Conservation (phyloP, 306 rosid genomes). For the Ochetophila trinervis region DNA sequence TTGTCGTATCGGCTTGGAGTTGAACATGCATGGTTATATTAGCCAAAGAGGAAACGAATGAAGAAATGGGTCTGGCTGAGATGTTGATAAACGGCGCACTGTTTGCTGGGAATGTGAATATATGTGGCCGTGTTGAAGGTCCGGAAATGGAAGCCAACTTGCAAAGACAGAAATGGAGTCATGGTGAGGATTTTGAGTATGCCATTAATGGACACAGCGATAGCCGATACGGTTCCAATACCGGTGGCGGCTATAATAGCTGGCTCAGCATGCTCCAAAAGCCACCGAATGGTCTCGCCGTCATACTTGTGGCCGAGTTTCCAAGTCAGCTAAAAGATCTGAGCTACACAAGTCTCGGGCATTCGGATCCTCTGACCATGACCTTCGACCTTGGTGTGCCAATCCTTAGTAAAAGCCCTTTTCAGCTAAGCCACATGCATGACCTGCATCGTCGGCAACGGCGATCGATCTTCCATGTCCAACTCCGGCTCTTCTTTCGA, state of each 20-base stretch:
- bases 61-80: conserved; percentile 48
- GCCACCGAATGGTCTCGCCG: conserved; percentile 90
- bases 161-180: conserved; percentile 38
- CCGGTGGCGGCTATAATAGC: conserved; percentile 86
- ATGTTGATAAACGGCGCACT: conserved; percentile 30
- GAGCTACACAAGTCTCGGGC: conserved; percentile 79
- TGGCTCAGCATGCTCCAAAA: conserved; percentile 68
- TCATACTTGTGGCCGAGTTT: conserved; percentile 86
- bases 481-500: conserved; percentile 51
- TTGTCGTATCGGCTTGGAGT: conserved; percentile 24
- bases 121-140: conserved; percentile 44
- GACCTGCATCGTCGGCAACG: conserved; percentile 30
- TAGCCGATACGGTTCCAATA: conserved; percentile 72
- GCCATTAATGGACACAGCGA: conserved; percentile 72
- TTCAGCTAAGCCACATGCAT: conserved; percentile 27
- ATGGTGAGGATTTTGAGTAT: conserved; percentile 66
- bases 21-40: conserved; percentile 25
- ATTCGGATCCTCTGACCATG: conserved; percentile 88
- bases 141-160: conserved; percentile 33
- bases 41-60: conserved; percentile 49
- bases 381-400: conserved; percentile 81
- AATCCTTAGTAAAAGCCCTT: conserved; percentile 65
- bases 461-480: background rate
- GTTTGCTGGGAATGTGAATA: conserved; percentile 42
- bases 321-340: conserved; percentile 75